phyloP scores from a whole-genome alignment of 1,284 basidiomycete species.

The Cryptococcus sp. region DNA sequence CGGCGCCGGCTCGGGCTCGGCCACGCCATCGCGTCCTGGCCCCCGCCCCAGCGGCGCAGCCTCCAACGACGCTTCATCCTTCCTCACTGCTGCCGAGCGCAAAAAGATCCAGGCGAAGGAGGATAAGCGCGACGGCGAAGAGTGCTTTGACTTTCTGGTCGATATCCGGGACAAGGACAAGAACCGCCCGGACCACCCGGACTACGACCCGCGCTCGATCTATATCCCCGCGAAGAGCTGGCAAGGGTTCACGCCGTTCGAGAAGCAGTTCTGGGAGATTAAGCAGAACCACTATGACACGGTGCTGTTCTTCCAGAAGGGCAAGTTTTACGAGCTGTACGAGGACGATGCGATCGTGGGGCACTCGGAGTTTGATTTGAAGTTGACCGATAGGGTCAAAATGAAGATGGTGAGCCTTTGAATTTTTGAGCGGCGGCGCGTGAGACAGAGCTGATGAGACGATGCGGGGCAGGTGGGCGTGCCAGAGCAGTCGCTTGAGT shows the following conservation, averaged over 20 bases:
- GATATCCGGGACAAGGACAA: conserved; percentile 67
- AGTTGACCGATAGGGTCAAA: conserved; percentile 69
- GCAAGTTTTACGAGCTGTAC: conserved; percentile 65
- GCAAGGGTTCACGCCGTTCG: conserved; percentile 88
- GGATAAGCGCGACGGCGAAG: conserved; percentile 75
- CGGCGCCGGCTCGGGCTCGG: background rate
- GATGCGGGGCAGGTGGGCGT: conserved; percentile 93
- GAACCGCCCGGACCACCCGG: conserved; percentile 66
- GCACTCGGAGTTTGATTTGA: conserved; percentile 87
- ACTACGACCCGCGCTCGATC: conserved; percentile 91
- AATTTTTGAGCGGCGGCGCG: background rate
- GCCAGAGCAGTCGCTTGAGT: conserved; percentile 87
- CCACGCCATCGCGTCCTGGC: conserved; percentile 17
- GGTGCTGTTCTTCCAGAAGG: conserved; percentile 93
- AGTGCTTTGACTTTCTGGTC: conserved; percentile 75
- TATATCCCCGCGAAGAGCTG: conserved; percentile 75
- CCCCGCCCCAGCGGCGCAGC: conserved; percentile 6
- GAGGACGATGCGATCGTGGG: conserved; percentile 88
- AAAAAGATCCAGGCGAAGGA: conserved; percentile 71
- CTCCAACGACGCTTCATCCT: conserved; percentile 35
- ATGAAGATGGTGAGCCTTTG: conserved; percentile 82
- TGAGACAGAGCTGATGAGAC: conserved; percentile 2
- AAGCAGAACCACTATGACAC: conserved; percentile 94
- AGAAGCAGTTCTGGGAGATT: conserved; percentile 91
- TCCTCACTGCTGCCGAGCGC: conserved; percentile 79